Conservation (phyloP, 179 eudicot species). For the Patellifolia procumbens region DNA sequence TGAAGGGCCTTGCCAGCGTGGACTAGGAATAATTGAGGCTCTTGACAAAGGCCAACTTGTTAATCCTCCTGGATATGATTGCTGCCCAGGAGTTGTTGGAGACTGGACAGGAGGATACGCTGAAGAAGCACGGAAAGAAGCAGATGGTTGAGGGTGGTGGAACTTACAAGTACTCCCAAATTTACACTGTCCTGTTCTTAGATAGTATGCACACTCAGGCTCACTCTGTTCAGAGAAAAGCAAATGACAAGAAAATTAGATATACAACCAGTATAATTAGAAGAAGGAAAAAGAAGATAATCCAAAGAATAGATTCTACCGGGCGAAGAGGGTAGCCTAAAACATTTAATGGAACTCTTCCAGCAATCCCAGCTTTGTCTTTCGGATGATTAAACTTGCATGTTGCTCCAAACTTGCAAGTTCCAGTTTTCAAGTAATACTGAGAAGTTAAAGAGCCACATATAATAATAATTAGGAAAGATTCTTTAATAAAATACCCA, state of each 20-base stretch:
- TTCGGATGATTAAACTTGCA: constrained; percentile 98
- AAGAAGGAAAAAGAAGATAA: background rate
- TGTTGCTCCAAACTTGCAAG: constrained; percentile 93
- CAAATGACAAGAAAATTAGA: background rate
- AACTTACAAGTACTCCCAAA: constrained; percentile 94
- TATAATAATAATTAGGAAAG: background rate
- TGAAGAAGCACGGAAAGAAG: constrained; percentile 79
- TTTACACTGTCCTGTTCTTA: constrained; percentile 96
- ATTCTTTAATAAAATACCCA: background rate
- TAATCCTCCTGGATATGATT: constrained; percentile 68
- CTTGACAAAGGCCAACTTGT: constrained; percentile 79
- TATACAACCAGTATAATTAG: background rate
- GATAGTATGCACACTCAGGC: constrained; percentile 82
- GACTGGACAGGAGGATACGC: constrained; percentile 84
- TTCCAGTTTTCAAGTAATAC: constrained; percentile 93
- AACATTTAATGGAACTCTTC: constrained; percentile 77
- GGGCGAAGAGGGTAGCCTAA: constrained; percentile 98
- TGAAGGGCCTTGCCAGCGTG: constrained; percentile 95
- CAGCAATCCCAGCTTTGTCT: constrained; percentile 92
- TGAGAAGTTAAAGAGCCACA: constrained; percentile 28
- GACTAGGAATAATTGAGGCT: constrained; percentile 72
- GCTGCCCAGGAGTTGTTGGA: constrained; percentile 77
- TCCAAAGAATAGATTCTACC: constrained; percentile 42
- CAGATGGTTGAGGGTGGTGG: constrained; percentile 95
- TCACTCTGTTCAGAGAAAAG: constrained; percentile 52